phyloP scores from a whole-genome alignment of 192 early-diverging fungal species.

The Obelidium mucronatum region DNA sequence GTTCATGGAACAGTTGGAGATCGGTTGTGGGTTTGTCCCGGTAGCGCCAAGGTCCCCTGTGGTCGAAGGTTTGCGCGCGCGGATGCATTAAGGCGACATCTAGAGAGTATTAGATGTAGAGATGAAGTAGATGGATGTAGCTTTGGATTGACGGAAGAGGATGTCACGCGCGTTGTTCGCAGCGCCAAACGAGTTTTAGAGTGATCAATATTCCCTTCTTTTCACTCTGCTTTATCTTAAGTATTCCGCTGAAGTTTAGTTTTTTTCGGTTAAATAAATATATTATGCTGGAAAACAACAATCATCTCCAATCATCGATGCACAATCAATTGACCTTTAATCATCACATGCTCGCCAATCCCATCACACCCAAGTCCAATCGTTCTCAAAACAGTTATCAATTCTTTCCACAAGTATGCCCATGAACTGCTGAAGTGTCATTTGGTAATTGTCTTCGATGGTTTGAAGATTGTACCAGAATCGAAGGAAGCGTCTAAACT shows the following conservation, averaged over 20 bases:
- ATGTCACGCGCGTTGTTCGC: neutral
- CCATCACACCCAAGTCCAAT: conserved; percentile 1
- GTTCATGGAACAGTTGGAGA: conserved; percentile 26
- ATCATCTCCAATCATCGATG: neutral
- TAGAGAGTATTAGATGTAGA: conserved; percentile 6
- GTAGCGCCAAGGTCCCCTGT: neutral
- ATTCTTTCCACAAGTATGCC: neutral
- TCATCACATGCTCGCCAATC: neutral
- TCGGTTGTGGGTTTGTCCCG: conserved; percentile 17
- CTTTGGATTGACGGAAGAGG: conserved; percentile 3
- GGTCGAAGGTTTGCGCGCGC: conserved; percentile 23
- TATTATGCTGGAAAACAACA: too few species aligned
- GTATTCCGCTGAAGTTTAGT: too few species aligned
- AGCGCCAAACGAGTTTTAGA: neutral
- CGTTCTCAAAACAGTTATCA: neutral
- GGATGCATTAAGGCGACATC: conserved; percentile 24
- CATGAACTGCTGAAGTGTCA: neutral
- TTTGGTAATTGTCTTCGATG: neutral
- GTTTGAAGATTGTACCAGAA: neutral
- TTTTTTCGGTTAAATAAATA: too few species aligned
- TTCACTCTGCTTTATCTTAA: too few species aligned
- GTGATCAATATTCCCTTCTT: too few species aligned
- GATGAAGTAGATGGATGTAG: neutral
- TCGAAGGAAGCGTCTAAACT: neutral
- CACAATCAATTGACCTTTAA: neutral